Evolutionary conservation across 1,139 yeast genomes (phyloP).

Genomic region (Suhomyces wounanorum): DNA sequence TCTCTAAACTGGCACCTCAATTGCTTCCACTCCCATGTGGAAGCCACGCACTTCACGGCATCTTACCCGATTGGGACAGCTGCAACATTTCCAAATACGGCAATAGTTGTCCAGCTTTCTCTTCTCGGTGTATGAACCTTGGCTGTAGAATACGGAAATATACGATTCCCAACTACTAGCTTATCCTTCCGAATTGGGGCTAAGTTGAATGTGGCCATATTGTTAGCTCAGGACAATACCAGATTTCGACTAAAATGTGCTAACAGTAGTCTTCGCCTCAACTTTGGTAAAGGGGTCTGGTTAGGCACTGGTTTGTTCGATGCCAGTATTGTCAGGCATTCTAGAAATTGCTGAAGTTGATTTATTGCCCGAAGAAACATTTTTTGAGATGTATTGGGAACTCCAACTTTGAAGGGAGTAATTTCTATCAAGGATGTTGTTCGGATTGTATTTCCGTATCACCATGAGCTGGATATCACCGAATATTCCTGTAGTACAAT

Average conservation of each 20-base stretch:
- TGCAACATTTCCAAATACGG: conserved; percentile 7
- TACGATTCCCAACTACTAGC: not conserved
- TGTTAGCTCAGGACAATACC: not conserved
- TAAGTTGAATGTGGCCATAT: not conserved
- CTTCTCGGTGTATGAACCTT: not conserved
- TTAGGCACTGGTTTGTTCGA: not conserved
- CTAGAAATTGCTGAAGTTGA: not conserved
- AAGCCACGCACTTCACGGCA: not conserved
- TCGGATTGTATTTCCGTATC: too few relatives aligned
- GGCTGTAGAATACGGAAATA: conserved; percentile 5
- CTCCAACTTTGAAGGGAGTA: too few relatives aligned
- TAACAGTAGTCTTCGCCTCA: not conserved
- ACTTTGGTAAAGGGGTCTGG: not conserved
- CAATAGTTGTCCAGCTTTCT: not conserved
- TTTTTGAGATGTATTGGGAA: too few relatives aligned
- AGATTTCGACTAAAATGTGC: not conserved
- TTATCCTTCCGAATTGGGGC: not conserved
- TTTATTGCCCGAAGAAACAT: not conserved
- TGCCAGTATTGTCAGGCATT: not conserved
- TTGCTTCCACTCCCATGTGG: not conserved
- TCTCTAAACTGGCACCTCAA: too few relatives aligned
- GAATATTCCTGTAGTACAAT: too few relatives aligned
- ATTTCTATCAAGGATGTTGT: too few relatives aligned
- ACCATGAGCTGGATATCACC: too few relatives aligned
- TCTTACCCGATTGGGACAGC: not conserved